Evolutionary conservation across 2,329 filamentous ascomycete genomes (phyloP), one percentile per base, ranked within the genome.

Genomic region (Curvularia lunata): DNA sequence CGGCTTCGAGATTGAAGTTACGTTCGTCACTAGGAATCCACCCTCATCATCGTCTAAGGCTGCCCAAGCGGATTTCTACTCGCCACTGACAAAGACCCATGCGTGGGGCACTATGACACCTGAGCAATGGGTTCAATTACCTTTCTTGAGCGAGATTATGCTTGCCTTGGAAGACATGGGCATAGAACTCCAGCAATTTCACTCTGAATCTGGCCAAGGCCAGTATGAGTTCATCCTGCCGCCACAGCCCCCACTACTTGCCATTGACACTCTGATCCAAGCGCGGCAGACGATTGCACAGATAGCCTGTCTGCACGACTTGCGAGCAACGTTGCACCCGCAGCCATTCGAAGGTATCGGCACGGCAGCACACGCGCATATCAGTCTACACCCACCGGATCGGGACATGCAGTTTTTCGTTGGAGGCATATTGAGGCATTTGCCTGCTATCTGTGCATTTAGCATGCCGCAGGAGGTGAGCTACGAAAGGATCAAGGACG

Each of bases 1-100:
- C 16, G 92, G 91, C 0, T 96, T 95, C 64, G 92, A 96, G 74
- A 86, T 96, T 40, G 91, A 96, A 75, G 85, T 95, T 9, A 82
- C 91, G 1, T 87, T 96, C 62, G 79, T 94, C 63, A 82, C 82
- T 40, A 82, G 82, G 19, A 68, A 75, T 32, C 23, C 65, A 69
- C 7, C 66, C 18, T 54, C 52, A 9, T 12, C 47, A 34, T 42
- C 55, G 13, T 58, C 57, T 42, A 61, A 65, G 75, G 52, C 64
- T 79, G 32, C 42, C 27, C 43, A 52, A 16, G 25, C 46, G 10
- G 77, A 68, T 16, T 57, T 65, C 40, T 75, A 77, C 7, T 69
- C 76, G 1, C 80, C 89, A 0, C 72, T 83, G n/a, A 84, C 83
- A 7, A 81, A 83, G 45, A 87, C 86, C 1, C 90, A 94, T 67